Conservation (phyloP, 345 rosid genomes). For the Euphorbia pulcherrima region DNA sequence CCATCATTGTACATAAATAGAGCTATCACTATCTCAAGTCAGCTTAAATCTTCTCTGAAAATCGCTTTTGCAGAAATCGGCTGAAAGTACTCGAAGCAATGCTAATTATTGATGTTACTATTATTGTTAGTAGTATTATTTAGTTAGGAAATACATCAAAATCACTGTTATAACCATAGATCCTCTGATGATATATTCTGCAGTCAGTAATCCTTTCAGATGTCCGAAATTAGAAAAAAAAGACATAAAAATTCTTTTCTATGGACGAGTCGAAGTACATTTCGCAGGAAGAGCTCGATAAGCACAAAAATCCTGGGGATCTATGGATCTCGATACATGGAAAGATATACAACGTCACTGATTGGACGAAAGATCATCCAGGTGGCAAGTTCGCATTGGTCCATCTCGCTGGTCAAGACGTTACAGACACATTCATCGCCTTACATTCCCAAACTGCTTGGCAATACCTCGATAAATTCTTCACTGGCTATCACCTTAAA, state of each 20-base stretch:
- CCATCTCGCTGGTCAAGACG: conserved; percentile 51
- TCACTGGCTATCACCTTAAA: conserved; percentile 43
- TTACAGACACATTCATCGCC: conserved; percentile 52
- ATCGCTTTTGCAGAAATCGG: too few species aligned
- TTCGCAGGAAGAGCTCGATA: conserved; percentile 32
- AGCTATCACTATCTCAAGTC: too few species aligned
- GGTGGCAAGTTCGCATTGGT: conserved; percentile 42
- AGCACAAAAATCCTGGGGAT: conserved; percentile 42
- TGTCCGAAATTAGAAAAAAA: too few species aligned
- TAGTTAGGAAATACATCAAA: background rate
- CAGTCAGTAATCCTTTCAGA: too few species aligned
- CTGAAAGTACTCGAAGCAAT: too few species aligned
- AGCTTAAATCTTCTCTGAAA: too few species aligned
- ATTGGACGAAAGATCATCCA: conserved; percentile 45
- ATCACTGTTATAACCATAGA: background rate
- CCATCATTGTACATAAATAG: too few species aligned
- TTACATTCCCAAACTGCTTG: conserved; percentile 45
- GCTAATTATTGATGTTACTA: too few species aligned
- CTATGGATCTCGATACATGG: conserved; percentile 57
- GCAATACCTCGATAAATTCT: conserved; percentile 46
- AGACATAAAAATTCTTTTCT: too few species aligned
- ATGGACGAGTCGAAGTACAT: conserved; percentile 38
- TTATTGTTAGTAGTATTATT: too few species aligned
- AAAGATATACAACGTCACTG: conserved; percentile 48
- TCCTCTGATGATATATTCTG: background rate